Percentiles rank a stretch among this genome's conserved stretches.
These are phyloP conservation scores for Fomitopsis schrenkii DNA, from an alignment of 1,284 basidiomycete genomes.

Conservation along the genomic window DNA sequence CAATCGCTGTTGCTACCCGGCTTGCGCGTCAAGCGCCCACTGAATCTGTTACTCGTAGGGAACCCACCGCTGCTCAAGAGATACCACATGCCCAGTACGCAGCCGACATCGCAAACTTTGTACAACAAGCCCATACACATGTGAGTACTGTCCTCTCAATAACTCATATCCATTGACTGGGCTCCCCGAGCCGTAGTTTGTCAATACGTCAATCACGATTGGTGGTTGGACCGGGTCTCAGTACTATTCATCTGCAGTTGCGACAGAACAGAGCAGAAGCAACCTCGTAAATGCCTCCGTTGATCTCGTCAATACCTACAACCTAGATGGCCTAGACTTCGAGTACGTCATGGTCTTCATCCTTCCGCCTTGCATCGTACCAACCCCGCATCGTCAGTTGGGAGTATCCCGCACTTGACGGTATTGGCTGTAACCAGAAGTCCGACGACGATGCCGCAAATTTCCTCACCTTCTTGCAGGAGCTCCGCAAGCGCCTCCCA, in stretches of 20 bases:
- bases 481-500: constrained; percentile 35
- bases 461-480: constrained; percentile 49
- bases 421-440: constrained; percentile 65
- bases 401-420: constrained; percentile 74
- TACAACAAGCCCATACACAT: neutral
- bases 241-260: constrained; percentile 76
- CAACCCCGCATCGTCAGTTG: constrained; percentile 48
- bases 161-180: neutral
- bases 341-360: constrained; percentile 48
- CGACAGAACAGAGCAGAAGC: constrained; percentile 53
- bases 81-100: neutral
- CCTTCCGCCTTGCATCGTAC: neutral
- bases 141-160: neutral
- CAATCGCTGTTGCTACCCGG: neutral
- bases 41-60: neutral
- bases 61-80: neutral
- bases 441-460: constrained; percentile 60
- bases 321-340: constrained; percentile 82
- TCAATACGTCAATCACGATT: constrained; percentile 74
- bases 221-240: constrained; percentile 85
- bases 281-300: constrained; percentile 67
- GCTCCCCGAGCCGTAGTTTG: constrained; percentile 34
- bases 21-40: neutral
- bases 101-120: neutral
- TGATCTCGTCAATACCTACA: constrained; percentile 56